Percentiles rank a stretch among this genome's conserved stretches.
These are phyloP conservation scores for Macrophomina tecta DNA, from an alignment of 2,329 filamentous ascomycete species.

Conservation along the genomic window DNA sequence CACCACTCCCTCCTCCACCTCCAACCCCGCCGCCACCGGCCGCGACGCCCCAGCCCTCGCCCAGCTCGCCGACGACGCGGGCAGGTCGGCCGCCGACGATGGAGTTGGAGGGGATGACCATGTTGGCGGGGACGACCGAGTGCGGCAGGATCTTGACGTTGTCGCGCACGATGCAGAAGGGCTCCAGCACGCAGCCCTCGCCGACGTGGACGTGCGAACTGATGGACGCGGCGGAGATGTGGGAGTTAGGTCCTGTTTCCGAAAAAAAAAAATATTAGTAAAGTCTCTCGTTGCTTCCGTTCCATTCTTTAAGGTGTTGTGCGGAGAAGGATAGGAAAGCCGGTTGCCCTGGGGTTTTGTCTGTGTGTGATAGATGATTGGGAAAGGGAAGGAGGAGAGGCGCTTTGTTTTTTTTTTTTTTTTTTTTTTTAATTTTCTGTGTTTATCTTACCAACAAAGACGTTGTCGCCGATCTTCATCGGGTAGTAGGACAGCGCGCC, in stretches of 20 bases:
- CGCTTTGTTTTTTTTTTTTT: too few relatives aligned
- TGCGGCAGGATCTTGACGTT: constrained; percentile 87
- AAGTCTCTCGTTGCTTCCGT: too few relatives aligned
- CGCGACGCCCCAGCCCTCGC: constrained; percentile 58
- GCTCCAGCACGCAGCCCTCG: constrained; percentile 75
- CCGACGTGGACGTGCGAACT: constrained; percentile 89
- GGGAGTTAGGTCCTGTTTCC: constrained; percentile 52
- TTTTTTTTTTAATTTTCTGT: not conserved
- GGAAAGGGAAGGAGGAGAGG: too few relatives aligned
- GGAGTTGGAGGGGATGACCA: constrained; percentile 91
- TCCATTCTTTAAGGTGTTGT: too few relatives aligned
- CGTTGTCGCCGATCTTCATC: constrained; percentile 91
- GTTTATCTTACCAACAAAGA: constrained; percentile 71
- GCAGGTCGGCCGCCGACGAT: constrained; percentile 72
- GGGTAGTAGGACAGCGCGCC: constrained; percentile 80
- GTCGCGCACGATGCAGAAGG: constrained; percentile 92
- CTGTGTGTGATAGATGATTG: constrained; percentile 31
- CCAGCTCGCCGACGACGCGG: constrained; percentile 54
- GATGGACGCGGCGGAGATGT: constrained; percentile 83
- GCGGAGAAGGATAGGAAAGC: too few relatives aligned
- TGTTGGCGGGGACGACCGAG: constrained; percentile 81
- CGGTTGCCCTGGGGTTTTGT: too few relatives aligned
- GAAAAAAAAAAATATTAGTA: too few relatives aligned
- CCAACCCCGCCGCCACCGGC: constrained; percentile 40
- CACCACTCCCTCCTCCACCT: constrained; percentile 21